These are phyloP conservation scores for Phytophthora cactorum DNA, from an alignment of 352 stramenopile genomes.

Conservation along the genomic window DNA sequence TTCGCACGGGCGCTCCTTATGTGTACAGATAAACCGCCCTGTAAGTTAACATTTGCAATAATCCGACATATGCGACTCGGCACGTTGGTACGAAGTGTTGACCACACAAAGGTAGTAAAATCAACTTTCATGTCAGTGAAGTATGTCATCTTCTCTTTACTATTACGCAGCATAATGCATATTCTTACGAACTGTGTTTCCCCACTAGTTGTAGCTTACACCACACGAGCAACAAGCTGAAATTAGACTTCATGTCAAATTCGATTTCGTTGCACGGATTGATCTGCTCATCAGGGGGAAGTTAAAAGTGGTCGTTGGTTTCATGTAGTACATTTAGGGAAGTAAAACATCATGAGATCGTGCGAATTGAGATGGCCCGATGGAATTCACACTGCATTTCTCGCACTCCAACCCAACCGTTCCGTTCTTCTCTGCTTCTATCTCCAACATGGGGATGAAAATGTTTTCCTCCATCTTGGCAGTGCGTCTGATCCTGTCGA, in stretches of 20 bases:
- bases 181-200: no score
- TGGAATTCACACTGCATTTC: constrained; percentile 6
- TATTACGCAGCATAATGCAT: no score
- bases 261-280: not conserved
- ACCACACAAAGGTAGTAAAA: no score
- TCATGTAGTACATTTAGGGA: constrained; percentile 17
- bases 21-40: no score
- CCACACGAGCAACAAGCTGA: not conserved
- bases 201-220: not conserved
- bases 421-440: not conserved
- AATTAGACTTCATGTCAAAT: not conserved
- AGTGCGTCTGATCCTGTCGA: constrained; percentile 18
- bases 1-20: no score
- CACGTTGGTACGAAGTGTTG: no score
- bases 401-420: not conserved
- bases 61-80: no score
- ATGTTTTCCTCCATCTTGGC: constrained; percentile 9
- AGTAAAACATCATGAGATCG: constrained; percentile 6
- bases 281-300: not conserved
- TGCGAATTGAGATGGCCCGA: constrained; percentile 1
- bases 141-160: no score
- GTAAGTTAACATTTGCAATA: no score
- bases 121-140: no score
- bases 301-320: constrained; percentile 23
- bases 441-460: constrained; percentile 22